Conservation (phyloP, 768 basidiomycete species). For the Psilocybe cubensis region DNA sequence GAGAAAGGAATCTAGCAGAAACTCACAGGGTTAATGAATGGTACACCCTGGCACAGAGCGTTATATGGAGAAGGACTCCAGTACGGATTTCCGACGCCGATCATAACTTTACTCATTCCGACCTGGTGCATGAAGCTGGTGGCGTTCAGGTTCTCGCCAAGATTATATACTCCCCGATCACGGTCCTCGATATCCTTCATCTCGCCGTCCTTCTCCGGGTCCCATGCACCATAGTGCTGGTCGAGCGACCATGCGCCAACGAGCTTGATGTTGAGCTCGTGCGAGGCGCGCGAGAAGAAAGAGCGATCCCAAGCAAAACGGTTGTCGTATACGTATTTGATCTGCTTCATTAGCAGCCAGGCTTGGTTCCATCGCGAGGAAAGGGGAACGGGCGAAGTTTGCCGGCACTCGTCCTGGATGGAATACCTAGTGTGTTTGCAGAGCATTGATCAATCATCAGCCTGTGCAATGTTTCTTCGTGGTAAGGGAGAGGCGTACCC, state of each 20-base stretch:
- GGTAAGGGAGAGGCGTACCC: constrained; percentile 12
- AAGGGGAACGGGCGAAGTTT: constrained; percentile 25
- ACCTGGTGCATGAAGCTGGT: constrained; percentile 25
- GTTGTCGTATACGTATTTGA: constrained; percentile 29
- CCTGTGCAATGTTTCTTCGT: not conserved
- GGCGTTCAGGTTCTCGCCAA: constrained; percentile 16
- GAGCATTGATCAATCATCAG: constrained; percentile 2
- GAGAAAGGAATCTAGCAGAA: not conserved
- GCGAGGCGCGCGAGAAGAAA: constrained; percentile 22
- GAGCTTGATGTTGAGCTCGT: constrained; percentile 22
- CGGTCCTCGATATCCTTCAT: constrained; percentile 26
- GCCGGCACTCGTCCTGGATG: constrained; percentile 31
- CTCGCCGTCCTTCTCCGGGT: constrained; percentile 21
- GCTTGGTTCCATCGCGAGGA: constrained; percentile 27
- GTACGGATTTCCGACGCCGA: constrained; percentile 30
- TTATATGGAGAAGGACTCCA: constrained; percentile 36
- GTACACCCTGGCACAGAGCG: constrained; percentile 39
- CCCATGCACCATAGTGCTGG: constrained; percentile 25
- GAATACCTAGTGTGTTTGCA: constrained; percentile 29
- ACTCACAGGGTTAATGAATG: constrained; percentile 40
- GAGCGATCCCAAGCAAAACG: constrained; percentile 29
- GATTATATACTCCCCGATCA: constrained; percentile 23
- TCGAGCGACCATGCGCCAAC: constrained; percentile 27
- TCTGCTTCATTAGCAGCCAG: constrained; percentile 33
- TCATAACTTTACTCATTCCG: constrained; percentile 28